Conservation (phyloP, 176 grass and related monocot species). For the Juncus inflexus region DNA sequence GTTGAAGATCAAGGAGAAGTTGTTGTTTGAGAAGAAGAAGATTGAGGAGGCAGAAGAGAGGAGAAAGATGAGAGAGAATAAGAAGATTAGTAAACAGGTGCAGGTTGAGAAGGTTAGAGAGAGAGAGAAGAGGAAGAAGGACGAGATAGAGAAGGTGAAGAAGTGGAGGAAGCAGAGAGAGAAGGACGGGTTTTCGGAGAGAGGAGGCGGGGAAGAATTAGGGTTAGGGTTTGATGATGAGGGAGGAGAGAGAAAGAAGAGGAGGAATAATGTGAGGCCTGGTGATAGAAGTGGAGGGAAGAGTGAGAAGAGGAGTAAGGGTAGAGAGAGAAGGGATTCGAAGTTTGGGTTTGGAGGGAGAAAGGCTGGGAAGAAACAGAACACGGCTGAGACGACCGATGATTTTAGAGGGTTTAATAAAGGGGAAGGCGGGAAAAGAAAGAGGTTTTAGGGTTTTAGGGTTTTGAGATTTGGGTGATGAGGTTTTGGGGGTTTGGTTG, state of each 20-base stretch:
- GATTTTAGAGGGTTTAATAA: constrained; percentile 70
- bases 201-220: constrained; percentile 37
- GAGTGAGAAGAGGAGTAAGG: constrained; percentile 45
- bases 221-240: constrained; percentile 45
- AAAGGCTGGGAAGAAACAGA: constrained; percentile 86
- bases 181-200: constrained; percentile 58
- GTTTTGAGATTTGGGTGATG: constrained; percentile 26
- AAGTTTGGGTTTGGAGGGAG: constrained; percentile 82
- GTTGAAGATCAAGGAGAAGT: constrained; percentile 80
- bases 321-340: constrained; percentile 50
- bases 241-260: constrained; percentile 49
- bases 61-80: constrained; percentile 75
- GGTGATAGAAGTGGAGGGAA: constrained; percentile 72
- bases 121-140: constrained; percentile 84
- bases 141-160: constrained; percentile 88
- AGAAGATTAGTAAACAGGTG: constrained; percentile 75
- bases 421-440: constrained; percentile 37
- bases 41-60: constrained; percentile 89
- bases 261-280: constrained; percentile 53
- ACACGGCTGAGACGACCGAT: constrained; percentile 64
- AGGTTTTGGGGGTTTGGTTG: not conserved
- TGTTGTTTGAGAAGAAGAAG: constrained; percentile 77
- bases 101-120: constrained; percentile 70
- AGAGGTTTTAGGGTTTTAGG: constrained; percentile 51
- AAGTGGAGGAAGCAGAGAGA: constrained; percentile 98